These are phyloP conservation scores for Rubroboletus pulcherrimus DNA, from an alignment of 768 basidiomycete species.

Conservation along the genomic window DNA sequence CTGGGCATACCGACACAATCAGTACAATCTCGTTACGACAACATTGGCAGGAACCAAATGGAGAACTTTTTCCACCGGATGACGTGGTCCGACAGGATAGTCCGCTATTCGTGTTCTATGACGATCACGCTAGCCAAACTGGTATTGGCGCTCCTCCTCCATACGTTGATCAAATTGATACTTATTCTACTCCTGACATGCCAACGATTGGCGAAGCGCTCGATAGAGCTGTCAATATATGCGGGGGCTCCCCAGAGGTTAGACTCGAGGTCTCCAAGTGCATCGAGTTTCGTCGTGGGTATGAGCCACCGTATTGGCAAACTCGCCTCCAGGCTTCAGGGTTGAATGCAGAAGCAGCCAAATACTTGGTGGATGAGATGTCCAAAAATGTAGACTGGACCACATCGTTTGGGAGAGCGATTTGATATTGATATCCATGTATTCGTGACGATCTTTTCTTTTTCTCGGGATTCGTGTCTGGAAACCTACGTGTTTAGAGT, in stretches of 20 bases:
- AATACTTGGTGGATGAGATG: conserved; percentile 27
- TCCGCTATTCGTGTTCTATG: conserved; percentile 10
- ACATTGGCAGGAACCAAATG: conserved; percentile 1
- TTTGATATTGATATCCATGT: not conserved
- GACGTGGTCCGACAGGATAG: conserved; percentile 22
- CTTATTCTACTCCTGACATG: conserved; percentile 7
- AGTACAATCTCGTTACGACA: not conserved
- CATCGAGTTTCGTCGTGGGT: conserved; percentile 21
- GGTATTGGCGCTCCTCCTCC: conserved; percentile 19
- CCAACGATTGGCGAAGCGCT: conserved; percentile 16
- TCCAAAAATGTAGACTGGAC: conserved; percentile 22
- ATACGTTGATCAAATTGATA: conserved; percentile 7
- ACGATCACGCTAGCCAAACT: not conserved
- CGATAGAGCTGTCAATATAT: conserved; percentile 19
- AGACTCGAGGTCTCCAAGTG: conserved; percentile 22
- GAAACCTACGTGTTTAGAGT: not conserved
- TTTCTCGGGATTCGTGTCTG: not conserved
- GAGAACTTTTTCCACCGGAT: not conserved
- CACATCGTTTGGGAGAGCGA: not conserved
- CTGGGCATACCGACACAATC: not conserved
- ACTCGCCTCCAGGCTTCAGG: conserved; percentile 21
- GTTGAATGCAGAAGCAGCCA: conserved; percentile 13
- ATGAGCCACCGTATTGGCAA: conserved; percentile 29
- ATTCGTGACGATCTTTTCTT: not conserved
- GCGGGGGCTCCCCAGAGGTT: conserved; percentile 16